Percentiles rank a stretch among this genome's conserved stretches.
Conservation (phyloP, 768 basidiomycete genomes). For the Amanita phalloides region DNA sequence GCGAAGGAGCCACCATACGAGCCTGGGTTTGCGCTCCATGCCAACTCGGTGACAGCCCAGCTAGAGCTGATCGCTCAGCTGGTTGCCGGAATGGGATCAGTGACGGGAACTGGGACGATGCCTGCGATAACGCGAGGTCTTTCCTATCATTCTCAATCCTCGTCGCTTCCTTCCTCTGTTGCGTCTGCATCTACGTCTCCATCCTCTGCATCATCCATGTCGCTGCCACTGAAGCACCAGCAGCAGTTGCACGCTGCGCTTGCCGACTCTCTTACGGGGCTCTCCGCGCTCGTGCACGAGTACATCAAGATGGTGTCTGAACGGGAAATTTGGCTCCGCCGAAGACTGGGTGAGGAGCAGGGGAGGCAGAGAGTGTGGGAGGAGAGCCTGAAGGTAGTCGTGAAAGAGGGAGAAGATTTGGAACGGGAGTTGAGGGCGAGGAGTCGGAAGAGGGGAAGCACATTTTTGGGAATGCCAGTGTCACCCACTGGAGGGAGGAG, state of each 20-base stretch:
- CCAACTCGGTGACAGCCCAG: constrained; percentile 62
- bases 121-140: too few relatives aligned
- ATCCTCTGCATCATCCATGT: neutral
- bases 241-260: constrained; percentile 37
- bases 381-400: constrained; percentile 78
- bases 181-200: neutral
- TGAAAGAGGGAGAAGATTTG: constrained; percentile 73
- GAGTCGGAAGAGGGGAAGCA: constrained; percentile 48
- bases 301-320: constrained; percentile 61
- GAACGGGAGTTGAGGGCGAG: constrained; percentile 68
- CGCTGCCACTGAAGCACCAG: neutral
- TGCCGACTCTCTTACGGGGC: constrained; percentile 44
- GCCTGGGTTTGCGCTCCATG: constrained; percentile 50
- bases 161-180: neutral
- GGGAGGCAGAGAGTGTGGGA: constrained; percentile 73
- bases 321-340: constrained; percentile 74
- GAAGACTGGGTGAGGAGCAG: constrained; percentile 53
- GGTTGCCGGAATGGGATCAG: constrained; percentile 33
- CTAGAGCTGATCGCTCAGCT: constrained; percentile 68
- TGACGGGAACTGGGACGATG: constrained; percentile 11
- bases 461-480: constrained; percentile 24
- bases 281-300: constrained; percentile 51
- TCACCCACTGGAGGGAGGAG: constrained; percentile 3
- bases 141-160: constrained; percentile 4
- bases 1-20: constrained; percentile 43